phyloP scores from a whole-genome alignment of 2,329 filamentous ascomycete genomes.

The Cladosporium cucumerinum region DNA sequence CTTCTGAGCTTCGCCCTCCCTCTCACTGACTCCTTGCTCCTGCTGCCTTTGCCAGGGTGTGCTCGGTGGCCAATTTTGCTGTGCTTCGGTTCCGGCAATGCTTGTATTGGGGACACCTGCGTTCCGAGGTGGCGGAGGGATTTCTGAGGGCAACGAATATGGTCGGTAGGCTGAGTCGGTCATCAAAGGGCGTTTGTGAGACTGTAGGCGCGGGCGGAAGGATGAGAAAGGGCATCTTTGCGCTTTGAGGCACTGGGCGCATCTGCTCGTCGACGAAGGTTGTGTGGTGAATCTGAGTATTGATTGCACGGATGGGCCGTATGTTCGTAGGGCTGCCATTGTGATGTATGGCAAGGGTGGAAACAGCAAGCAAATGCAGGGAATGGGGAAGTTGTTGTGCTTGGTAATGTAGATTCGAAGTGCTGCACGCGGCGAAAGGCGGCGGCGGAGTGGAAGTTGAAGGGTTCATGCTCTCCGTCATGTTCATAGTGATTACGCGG shows the following conservation, averaged over 20 bases:
- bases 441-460: conserved; percentile 4
- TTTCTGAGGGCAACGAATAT: conserved; percentile 54
- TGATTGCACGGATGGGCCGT: conserved; percentile 29
- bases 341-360: not conserved
- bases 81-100: conserved; percentile 52
- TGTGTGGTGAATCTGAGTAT: conserved; percentile 38
- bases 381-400: not conserved
- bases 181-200: conserved; percentile 60
- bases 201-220: conserved; percentile 39
- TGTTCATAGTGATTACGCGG: conserved; percentile 2
- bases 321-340: conserved; percentile 33
- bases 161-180: conserved; percentile 64
- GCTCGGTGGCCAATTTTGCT: conserved; percentile 45
- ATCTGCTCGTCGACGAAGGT: conserved; percentile 31
- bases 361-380: not conserved
- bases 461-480: conserved; percentile 11
- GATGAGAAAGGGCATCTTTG: conserved; percentile 45
- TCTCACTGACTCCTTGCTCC: conserved; percentile 34
- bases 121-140: conserved; percentile 58
- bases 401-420: not conserved
- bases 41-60: conserved; percentile 42
- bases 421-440: not conserved
- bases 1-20: conserved; percentile 66
- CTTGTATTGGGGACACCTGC: conserved; percentile 58
- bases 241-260: conserved; percentile 42